Evolutionary conservation across 2,329 filamentous ascomycete species (phyloP), one percentile per base, ranked within the genome.

Genomic region (Mariannaea elegans): DNA sequence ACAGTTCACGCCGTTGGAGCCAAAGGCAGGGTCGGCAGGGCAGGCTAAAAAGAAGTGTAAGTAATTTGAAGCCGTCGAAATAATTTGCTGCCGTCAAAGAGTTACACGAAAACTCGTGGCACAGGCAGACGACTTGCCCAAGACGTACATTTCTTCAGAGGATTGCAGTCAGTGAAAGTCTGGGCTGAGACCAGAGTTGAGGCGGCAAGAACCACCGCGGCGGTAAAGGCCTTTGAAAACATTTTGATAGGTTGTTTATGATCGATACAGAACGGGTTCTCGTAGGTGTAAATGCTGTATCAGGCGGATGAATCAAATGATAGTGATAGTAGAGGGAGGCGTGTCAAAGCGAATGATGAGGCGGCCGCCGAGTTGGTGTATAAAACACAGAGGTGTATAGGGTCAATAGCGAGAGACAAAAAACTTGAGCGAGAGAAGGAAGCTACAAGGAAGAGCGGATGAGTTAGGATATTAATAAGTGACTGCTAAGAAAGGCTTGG

Each of bases 21-120:
- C 93, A 13, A 97, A 83, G 10, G 94, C 94, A 63, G 90, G 84
- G 74, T 97, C 84, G 58, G 90, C 76, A 48, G 91, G 86, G 79
- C 94, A 98, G 31, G 72, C 84, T 86, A 55, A 10, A 29, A 31
- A 21, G 24, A 34, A 36, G 27, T 13, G 24, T 56, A 41, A 54
- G 29, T 7, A 23, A 19, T 49, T 21, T 32, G n/a, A 29, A 47
- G 10, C 4, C 44, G 27, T 12, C 16, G 16, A 14, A 41, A 14
- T 14, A 16, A 13, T 19, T 36, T 36, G 6, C 14, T 13, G 13
- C 14, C 32, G 14, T 24, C 7, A 21, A 12, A 27, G 42, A 16
- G 50, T 44, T 38, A 24, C 36, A 53, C 34, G 24, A 13, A 10
- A 32, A 18, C 7, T 10, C 29, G 12, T 32, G 24, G 21, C 19